These are phyloP conservation scores for Penicillium daleae DNA, from an alignment of 495 filamentous ascomycete genomes.

Conservation along the genomic window DNA sequence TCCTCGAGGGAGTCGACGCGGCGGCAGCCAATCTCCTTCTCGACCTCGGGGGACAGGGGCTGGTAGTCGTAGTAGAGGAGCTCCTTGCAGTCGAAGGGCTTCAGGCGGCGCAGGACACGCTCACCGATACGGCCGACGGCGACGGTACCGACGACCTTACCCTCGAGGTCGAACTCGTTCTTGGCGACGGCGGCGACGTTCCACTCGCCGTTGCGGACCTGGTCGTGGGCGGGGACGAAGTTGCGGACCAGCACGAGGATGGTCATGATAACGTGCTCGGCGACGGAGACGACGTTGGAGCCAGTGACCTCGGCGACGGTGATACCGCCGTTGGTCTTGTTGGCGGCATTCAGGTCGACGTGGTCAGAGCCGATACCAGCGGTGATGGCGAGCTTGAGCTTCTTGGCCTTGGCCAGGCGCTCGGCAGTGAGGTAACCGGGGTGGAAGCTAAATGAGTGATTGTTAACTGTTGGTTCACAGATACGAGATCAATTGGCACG, in stretches of 20 bases:
- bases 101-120: slow-evolving; percentile 92
- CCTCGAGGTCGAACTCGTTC: slow-evolving; percentile 96
- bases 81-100: slow-evolving; percentile 99
- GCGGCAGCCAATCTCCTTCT: slow-evolving; percentile 95
- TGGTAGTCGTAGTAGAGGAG: slow-evolving; percentile 99
- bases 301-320: slow-evolving; percentile 98
- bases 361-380: slow-evolving; percentile 98
- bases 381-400: slow-evolving; percentile 94
- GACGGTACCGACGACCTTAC: slow-evolving; percentile 97
- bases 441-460: slow-evolving; percentile 74
- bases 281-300: slow-evolving; percentile 87
- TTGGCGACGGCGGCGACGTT: slow-evolving; percentile 94
- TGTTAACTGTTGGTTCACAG: background rate
- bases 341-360: slow-evolving; percentile 94
- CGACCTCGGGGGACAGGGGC: slow-evolving; percentile 80
- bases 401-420: slow-evolving; percentile 96
- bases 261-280: slow-evolving; percentile 98
- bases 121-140: slow-evolving; percentile 97
- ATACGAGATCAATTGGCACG: background rate
- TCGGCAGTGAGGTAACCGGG: slow-evolving; percentile 97
- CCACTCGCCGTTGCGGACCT: slow-evolving; percentile 87
- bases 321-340: slow-evolving; percentile 97
- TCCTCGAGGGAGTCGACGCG: slow-evolving; percentile 89
- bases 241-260: slow-evolving; percentile 96
- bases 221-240: slow-evolving; percentile 96